Evolutionary conservation across 176 grass and related monocot species (phyloP), one percentile per base, ranked within the genome.

Genomic region (Musa itinerans): DNA sequence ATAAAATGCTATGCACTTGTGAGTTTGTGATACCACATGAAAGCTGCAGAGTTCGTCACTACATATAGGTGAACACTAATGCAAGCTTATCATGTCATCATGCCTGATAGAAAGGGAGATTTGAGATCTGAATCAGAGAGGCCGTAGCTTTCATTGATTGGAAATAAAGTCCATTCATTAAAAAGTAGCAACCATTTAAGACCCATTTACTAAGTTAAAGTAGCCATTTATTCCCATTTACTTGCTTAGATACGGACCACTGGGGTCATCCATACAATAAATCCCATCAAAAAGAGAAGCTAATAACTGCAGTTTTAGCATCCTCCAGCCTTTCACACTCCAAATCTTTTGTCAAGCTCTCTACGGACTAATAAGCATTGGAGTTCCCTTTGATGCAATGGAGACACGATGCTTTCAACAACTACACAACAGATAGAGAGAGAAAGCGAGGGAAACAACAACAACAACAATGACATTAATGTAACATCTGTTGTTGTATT

Each of bases 171-270:
- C 57, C 17, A 62, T 62, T 62, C 20, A 62, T n/a, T 17, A 15
- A 62, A 62, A 62, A 62, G 57, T 62, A 62, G 57, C 57, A 62
- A 19, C 57, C 20, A 15, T 62, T 62, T 62, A 62, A 62, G 57
- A 62, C 57, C 57, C 34, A 62, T 62, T 62, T 62, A 62, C 57
- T 62, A 62, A 62, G 57, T 19, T 62, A 62, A 62, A 15, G 57
- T 62, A 17, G 15, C 20, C 57, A 62, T 62, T 62, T 62, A 62
- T 17, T 62, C 13, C 57, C 13, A 62, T 62, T 62, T 62, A 62
- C 57, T 62, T 62, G 57, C 57, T 19, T n/a, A 62, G 57, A 15
- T 62, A 62, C 57, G 57, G 20, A 62, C 57, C 57, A 8, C 20
- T 19, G 8, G 20, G 17, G 13, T 43, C 34, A 43, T 43, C 34